These are phyloP conservation scores for Aspergillus aculeatus DNA, from an alignment of 2,329 filamentous ascomycete genomes.

Conservation along the genomic window DNA sequence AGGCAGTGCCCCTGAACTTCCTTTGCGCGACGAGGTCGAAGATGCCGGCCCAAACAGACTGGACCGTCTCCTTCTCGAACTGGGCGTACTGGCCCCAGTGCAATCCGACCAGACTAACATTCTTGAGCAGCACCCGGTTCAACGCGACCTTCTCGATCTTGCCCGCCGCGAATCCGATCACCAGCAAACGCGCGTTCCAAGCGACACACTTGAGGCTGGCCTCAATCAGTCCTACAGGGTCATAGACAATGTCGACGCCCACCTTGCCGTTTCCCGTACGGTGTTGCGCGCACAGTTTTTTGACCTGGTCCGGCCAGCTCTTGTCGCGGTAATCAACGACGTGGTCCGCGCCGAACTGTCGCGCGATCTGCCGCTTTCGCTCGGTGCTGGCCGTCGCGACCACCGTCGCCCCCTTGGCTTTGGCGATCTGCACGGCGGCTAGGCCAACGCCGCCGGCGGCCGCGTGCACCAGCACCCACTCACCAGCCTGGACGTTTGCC, in stretches of 20 bases:
- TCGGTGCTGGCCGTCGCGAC: conserved; percentile 83
- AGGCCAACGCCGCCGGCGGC: conserved; percentile 89
- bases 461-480: conserved; percentile 86
- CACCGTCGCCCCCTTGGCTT: conserved; percentile 87
- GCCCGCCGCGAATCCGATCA: conserved; percentile 86
- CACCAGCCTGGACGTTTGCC: conserved; percentile 73
- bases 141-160: conserved; percentile 87
- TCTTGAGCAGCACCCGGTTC: conserved; percentile 91
- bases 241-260: conserved; percentile 90
- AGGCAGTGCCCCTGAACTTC: conserved; percentile 79
- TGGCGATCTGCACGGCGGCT: conserved; percentile 89
- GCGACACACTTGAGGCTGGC: conserved; percentile 85
- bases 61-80: conserved; percentile 69
- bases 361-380: conserved; percentile 77
- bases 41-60: conserved; percentile 77
- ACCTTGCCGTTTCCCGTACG: conserved; percentile 63
- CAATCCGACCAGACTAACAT: conserved; percentile 83
- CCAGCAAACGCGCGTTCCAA: conserved; percentile 85
- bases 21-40: conserved; percentile 73
- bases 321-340: conserved; percentile 74
- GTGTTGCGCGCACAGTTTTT: conserved; percentile 57
- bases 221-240: conserved; percentile 88
- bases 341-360: conserved; percentile 79
- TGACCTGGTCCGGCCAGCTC: conserved; percentile 67
- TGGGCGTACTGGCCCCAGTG: conserved; percentile 86